Conservation (phyloP, 2,329 filamentous ascomycete species). For the Claviceps cyperi region DNA sequence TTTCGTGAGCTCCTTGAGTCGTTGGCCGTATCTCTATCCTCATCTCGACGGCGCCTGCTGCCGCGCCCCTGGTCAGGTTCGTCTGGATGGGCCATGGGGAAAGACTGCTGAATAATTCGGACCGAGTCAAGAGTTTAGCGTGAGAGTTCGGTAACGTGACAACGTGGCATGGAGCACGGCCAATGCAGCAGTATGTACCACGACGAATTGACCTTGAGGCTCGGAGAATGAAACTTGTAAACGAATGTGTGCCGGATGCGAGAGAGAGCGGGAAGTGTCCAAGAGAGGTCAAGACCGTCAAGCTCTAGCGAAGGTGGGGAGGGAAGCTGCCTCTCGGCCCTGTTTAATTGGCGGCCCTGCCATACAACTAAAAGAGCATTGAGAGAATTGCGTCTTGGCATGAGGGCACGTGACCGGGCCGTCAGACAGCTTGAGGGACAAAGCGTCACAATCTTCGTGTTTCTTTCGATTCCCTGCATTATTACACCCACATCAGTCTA, state of each 20-base stretch:
- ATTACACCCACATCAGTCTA: too few relatives aligned
- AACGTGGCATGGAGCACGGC: background rate
- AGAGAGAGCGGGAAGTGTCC: background rate
- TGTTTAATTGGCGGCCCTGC: too few relatives aligned
- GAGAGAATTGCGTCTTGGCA: too few relatives aligned
- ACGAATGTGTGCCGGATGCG: background rate
- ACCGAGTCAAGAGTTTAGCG: background rate
- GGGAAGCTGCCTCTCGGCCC: too few relatives aligned
- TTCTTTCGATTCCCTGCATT: too few relatives aligned
- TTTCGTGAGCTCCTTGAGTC: conserved; percentile 9
- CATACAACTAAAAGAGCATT: too few relatives aligned
- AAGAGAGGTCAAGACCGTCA: background rate
- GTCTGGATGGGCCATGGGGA: conserved; percentile 15
- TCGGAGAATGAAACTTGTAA: background rate
- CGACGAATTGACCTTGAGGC: background rate
- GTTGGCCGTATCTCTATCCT: conserved; percentile 7
- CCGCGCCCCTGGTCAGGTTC: conserved; percentile 9
- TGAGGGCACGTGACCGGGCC: too few relatives aligned
- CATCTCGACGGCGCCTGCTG: conserved; percentile 4
- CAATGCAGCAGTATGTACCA: conserved; percentile 4
- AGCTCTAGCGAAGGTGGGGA: background rate
- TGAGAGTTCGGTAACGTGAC: background rate
- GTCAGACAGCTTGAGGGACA: too few relatives aligned
- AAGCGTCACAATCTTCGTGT: too few relatives aligned
- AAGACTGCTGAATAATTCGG: background rate